Evolutionary conservation across 805 yeast species (phyloP).

Genomic region (Yarrowia bubula): DNA sequence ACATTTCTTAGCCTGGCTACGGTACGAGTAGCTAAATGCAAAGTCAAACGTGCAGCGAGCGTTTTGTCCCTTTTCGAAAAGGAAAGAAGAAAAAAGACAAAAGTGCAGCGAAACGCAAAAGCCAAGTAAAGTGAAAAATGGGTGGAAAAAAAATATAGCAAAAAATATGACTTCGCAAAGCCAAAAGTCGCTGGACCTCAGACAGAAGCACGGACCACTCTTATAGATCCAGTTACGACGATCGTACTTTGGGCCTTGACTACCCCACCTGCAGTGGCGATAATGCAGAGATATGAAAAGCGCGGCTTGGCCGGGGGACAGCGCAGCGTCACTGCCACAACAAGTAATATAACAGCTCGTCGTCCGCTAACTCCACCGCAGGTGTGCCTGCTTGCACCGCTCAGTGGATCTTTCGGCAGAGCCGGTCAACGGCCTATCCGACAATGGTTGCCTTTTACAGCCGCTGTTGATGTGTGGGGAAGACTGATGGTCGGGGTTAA

Average conservation of each 20-base stretch:
- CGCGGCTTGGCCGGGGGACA: conserved; percentile 2
- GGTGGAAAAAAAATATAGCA: neutral
- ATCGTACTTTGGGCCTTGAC: no score
- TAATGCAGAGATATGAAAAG: conserved; percentile 18
- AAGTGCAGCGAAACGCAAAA: neutral
- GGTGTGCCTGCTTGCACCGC: neutral
- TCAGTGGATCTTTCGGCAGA: neutral
- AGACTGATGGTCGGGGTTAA: no score
- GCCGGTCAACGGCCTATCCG: neutral
- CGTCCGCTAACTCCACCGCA: neutral
- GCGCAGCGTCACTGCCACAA: conserved; percentile 4
- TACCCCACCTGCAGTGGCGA: conserved; percentile 11
- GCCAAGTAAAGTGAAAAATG: neutral
- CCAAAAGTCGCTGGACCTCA: neutral
- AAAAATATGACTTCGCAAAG: neutral
- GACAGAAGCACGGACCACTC: neutral
- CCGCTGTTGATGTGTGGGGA: no score
- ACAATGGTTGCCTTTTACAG: neutral
- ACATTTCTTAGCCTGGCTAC: neutral
- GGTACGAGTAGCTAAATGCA: neutral
- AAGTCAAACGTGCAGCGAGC: conserved; percentile 13
- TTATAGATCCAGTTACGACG: no score
- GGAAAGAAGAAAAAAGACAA: neutral
- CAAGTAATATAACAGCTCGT: neutral
- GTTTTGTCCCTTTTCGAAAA: conserved; percentile 16